Evolutionary conservation across 305 asterid species (phyloP).

Genomic region (Solanum hybrid): DNA sequence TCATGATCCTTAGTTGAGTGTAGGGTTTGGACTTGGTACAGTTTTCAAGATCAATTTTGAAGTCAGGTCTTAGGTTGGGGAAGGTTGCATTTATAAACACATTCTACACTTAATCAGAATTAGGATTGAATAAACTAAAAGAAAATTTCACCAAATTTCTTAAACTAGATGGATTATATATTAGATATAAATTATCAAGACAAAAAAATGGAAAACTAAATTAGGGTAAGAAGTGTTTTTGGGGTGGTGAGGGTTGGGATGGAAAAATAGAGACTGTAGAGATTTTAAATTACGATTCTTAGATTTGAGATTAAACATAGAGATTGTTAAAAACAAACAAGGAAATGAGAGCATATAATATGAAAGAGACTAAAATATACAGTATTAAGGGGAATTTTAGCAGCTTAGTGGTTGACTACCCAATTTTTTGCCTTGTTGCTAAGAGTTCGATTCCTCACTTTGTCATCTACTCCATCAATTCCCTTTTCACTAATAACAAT

Average conservation of each 20-base stretch:
- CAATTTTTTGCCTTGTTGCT: too few species aligned
- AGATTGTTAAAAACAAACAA: background rate
- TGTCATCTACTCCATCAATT: too few species aligned
- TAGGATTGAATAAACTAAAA: background rate
- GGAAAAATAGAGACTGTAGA: background rate
- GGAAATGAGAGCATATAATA: background rate
- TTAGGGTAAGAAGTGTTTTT: background rate
- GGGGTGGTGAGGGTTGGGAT: background rate
- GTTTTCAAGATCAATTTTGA: background rate
- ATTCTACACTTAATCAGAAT: background rate
- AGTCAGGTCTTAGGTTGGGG: background rate
- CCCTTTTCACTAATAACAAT: too few species aligned
- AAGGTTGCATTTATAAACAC: background rate
- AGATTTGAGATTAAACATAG: background rate
- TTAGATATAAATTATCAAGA: background rate
- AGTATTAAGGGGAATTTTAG: too few species aligned
- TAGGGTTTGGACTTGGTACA: background rate
- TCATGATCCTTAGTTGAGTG: background rate
- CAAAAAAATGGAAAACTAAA: background rate
- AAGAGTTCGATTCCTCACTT: too few species aligned
- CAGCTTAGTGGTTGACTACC: too few species aligned
- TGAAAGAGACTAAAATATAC: too few species aligned
- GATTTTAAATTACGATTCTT: too few species aligned
- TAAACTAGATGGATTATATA: too few species aligned
- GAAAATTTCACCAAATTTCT: background rate